Evolutionary conservation across 2,329 filamentous ascomycete genomes (phyloP), one percentile per base, ranked within the genome.

Genomic region (Pleoardoris graminearum): DNA sequence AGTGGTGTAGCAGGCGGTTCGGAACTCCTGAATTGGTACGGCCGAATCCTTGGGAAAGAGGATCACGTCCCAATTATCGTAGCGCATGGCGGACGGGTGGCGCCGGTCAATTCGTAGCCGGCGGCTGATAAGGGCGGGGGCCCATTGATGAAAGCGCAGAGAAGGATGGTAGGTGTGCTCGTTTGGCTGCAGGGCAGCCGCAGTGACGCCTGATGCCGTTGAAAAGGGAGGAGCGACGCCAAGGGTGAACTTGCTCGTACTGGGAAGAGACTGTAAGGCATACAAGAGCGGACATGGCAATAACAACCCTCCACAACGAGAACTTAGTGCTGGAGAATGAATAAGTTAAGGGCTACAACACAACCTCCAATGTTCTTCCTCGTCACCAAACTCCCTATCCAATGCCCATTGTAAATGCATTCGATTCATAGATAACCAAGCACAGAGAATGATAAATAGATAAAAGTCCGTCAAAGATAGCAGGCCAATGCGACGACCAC

Each of bases 1-100:
- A 30, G 86, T 81, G 27, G 87, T 84, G 69, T 88, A 87, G 70
- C 89, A 95, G 55, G 84, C 80, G 7, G 89, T 90, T 67, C 85
- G 87, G 79, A 94, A 96, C 73, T 95, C 91, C 71, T 90, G 89
- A 50, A 92, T 74, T 1, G 91, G 91, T 11, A 88, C 76, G 62
- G 85, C 86, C 62, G 80, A 85, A 55, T 82, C 80, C 51, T 58
- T 64, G 0, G 89, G 87, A 69, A 95, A 95, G 55, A 95, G 79
- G 37, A 95, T 83, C 50, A 94, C 82, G 66, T 96, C 91, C 91
- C 90, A 95, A 66, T 90, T 85, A 62, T 90, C 83, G 79, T 88
- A 95, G 53, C 90, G 86, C 91, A 96, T 95, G 57, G 63, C 80
- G 72, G 63, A 56, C 53, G 52, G 56, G 38, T 57, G 54, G 42